Conservation (phyloP, 2,329 filamentous ascomycete genomes). For the Fusarium multiceps region DNA sequence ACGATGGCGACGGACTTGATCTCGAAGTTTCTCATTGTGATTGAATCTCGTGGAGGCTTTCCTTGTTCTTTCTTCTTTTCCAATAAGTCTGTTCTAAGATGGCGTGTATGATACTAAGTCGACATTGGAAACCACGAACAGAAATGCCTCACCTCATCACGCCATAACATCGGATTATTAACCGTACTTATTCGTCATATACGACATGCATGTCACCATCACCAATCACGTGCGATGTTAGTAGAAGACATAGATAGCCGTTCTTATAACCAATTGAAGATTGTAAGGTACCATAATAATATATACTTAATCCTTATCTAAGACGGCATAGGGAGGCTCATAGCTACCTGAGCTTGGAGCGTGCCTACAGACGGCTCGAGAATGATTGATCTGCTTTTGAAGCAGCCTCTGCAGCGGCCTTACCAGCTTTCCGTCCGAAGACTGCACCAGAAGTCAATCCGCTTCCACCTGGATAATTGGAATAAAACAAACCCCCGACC, state of each 20-base stretch:
- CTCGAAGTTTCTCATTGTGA: not conserved
- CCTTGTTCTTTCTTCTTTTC: rapidly evolving
- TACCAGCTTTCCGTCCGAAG: conserved; percentile 13
- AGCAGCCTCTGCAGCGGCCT: not conserved
- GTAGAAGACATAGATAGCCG: too few relatives aligned
- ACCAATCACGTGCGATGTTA: conserved; percentile 8
- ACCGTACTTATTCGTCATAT: conserved; percentile 32
- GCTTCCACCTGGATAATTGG: conserved; percentile 17
- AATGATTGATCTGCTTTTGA: not conserved
- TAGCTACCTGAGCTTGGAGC: too few relatives aligned
- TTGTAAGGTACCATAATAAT: too few relatives aligned
- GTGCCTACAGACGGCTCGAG: not conserved
- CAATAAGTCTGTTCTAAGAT: rapidly evolving
- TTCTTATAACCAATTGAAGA: too few relatives aligned
- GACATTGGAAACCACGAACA: not conserved
- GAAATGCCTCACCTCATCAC: not conserved
- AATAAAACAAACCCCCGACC: conserved; percentile 15
- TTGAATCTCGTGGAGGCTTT: not conserved
- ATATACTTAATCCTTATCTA: too few relatives aligned
- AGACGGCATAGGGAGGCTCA: too few relatives aligned
- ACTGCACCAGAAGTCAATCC: conserved; percentile 18
- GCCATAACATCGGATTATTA: not conserved
- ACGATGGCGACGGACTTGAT: conserved; percentile 40
- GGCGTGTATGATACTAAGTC: rapidly evolving
- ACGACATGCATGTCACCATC: conserved; percentile 21